A percentile compares a stretch with the other conserved stretches of the same genome.
Evolutionary conservation across 768 basidiomycete genomes (phyloP).

Genomic region (Lactarius psammicola): DNA sequence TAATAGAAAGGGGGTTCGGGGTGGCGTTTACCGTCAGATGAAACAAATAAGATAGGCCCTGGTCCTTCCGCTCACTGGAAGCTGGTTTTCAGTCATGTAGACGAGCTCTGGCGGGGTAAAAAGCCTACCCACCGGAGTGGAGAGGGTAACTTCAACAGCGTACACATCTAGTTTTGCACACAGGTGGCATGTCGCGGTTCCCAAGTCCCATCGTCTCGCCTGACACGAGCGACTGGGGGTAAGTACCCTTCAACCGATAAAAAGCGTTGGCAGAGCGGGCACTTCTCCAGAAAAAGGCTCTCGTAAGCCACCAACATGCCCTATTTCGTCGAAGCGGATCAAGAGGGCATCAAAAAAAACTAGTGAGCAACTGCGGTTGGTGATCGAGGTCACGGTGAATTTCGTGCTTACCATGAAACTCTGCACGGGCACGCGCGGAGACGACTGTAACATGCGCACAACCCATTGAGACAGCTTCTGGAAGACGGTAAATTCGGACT

Average conservation of each 20-base stretch:
- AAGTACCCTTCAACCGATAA: constrained; percentile 68
- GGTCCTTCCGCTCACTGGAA: neutral
- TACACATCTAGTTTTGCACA: constrained; percentile 26
- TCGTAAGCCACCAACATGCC: constrained; percentile 55
- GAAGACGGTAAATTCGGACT: constrained; percentile 65
- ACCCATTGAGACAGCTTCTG: constrained; percentile 67
- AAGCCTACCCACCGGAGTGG: neutral
- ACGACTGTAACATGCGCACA: constrained; percentile 53
- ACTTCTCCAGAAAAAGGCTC: constrained; percentile 60
- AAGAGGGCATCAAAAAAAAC: neutral
- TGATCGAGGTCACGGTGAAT: neutral
- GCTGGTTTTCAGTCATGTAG: neutral
- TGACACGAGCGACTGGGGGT: constrained; percentile 65
- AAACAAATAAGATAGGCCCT: neutral
- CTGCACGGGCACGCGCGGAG: constrained; percentile 54
- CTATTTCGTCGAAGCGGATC: constrained; percentile 36
- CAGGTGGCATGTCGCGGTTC: constrained; percentile 52
- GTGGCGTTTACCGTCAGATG: neutral
- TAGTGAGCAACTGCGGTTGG: neutral
- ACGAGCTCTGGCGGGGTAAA: constrained; percentile 10
- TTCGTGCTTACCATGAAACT: constrained; percentile 45
- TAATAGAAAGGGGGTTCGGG: constrained; percentile 2
- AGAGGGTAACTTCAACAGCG: too few relatives aligned
- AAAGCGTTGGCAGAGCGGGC: constrained; percentile 60
- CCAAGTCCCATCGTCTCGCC: constrained; percentile 46